A percentile compares a stretch with the other conserved stretches of the same genome.
Conservation (phyloP, 176 grass and related monocot genomes). For the Melocanna baccifera region DNA sequence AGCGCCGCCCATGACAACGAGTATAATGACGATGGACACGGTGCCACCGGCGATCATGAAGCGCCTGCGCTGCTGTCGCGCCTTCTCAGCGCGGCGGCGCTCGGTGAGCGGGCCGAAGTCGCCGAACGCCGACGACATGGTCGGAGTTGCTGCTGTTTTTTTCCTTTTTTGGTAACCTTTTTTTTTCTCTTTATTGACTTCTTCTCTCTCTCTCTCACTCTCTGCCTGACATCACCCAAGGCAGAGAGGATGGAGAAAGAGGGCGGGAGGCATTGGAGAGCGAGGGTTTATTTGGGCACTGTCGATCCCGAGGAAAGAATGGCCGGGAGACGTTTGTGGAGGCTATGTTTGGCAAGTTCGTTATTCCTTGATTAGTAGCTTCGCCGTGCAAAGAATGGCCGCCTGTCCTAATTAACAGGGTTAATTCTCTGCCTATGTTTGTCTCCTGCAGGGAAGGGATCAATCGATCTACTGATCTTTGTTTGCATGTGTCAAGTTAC, state of each 20-base stretch:
- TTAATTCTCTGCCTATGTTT: not conserved
- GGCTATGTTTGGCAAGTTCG: constrained; percentile 40
- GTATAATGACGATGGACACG: constrained; percentile 41
- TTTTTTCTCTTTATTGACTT: not conserved
- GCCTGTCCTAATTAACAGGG: not conserved
- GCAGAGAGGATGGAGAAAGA: constrained; percentile 61
- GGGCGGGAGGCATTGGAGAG: constrained; percentile 23
- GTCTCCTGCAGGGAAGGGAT: not conserved
- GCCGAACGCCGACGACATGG: constrained; percentile 71
- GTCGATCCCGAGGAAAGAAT: constrained; percentile 47
- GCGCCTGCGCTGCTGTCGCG: constrained; percentile 46
- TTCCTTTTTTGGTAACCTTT: not conserved
- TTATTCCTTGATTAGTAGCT: not conserved
- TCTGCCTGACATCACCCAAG: constrained; percentile 49
- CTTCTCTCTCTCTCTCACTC: constrained; percentile 35
- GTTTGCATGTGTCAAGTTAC: not conserved
- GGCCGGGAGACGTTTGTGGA: constrained; percentile 64
- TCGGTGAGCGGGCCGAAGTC: constrained; percentile 81
- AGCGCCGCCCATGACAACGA: constrained; percentile 35
- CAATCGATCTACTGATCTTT: not conserved
- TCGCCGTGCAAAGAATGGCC: constrained; percentile 9
- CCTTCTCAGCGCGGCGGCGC: constrained; percentile 66
- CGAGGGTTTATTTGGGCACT: constrained; percentile 44
- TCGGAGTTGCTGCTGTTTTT: not conserved
- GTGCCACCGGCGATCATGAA: constrained; percentile 53